Percentiles rank a stretch among this genome's conserved stretches.
Evolutionary conservation across 768 basidiomycete genomes (phyloP).

Genomic region (Imleria badia): DNA sequence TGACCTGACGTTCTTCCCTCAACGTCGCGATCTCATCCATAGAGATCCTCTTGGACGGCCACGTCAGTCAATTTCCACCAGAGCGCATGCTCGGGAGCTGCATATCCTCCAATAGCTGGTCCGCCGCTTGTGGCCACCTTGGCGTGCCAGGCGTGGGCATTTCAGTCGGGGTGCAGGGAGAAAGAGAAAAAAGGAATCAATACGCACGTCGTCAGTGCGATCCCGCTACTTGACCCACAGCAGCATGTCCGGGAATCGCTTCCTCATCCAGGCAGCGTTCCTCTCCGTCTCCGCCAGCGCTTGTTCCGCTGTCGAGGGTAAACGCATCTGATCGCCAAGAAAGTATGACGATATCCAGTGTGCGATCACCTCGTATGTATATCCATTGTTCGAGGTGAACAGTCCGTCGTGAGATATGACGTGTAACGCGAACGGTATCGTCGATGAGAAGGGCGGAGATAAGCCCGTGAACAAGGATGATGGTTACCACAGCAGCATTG

Average conservation of each 20-base stretch:
- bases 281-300: constrained; percentile 46
- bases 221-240: constrained; percentile 50
- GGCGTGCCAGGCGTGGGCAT: too few relatives aligned
- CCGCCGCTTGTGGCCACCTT: constrained; percentile 63
- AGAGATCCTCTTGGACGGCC: constrained; percentile 57
- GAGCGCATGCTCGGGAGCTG: constrained; percentile 47
- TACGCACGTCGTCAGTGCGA: too few relatives aligned
- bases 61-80: constrained; percentile 66
- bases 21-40: constrained; percentile 48
- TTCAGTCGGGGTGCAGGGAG: neutral
- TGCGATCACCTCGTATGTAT: constrained; percentile 51
- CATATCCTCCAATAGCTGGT: constrained; percentile 63
- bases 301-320: constrained; percentile 47
- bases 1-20: constrained; percentile 43
- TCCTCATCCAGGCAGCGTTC: constrained; percentile 52
- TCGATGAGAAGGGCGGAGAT: neutral
- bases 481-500: constrained; percentile 57
- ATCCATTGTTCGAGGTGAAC: constrained; percentile 58
- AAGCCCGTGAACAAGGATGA: neutral
- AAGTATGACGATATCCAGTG: constrained; percentile 72
- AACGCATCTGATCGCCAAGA: constrained; percentile 47
- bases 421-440: neutral
- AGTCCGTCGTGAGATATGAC: constrained; percentile 18
- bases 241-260: constrained; percentile 51
- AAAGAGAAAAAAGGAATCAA: constrained; percentile 41